These are phyloP conservation scores for Skeletonema marinoi DNA, from an alignment of 108 stramenopile genomes.

Conservation along the genomic window DNA sequence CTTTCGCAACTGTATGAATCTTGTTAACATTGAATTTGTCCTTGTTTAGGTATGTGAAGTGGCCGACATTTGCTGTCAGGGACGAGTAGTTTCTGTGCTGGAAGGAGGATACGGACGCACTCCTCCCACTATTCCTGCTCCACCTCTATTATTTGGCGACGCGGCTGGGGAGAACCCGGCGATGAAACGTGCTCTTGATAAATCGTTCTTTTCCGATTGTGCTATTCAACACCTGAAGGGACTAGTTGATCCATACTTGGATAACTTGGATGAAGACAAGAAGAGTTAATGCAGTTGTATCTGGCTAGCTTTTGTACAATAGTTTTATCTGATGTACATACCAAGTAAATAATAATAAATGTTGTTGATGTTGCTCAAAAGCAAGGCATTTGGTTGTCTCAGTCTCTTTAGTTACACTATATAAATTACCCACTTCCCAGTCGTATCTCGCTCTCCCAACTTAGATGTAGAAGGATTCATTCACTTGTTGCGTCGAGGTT, in stretches of 20 bases:
- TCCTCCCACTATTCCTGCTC: slow-evolving; percentile 32
- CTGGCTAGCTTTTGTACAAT: neutral
- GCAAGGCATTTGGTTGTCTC: neutral
- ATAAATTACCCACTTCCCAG: neutral
- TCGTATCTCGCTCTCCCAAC: neutral
- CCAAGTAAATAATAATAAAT: neutral
- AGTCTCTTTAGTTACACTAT: neutral
- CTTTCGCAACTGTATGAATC: neutral
- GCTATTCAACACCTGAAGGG: slow-evolving; percentile 82
- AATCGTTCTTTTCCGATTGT: slow-evolving; percentile 79
- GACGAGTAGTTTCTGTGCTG: slow-evolving; percentile 91
- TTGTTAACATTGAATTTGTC: neutral
- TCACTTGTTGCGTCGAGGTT: slow-evolving; percentile 8
- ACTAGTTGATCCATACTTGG: slow-evolving; percentile 82
- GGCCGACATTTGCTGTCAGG: slow-evolving; percentile 91
- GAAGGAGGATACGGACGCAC: slow-evolving; percentile 94
- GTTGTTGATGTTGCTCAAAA: neutral
- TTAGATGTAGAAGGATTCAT: slow-evolving; percentile 48
- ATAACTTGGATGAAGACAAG: slow-evolving; percentile 39
- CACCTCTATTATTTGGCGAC: slow-evolving; percentile 15
- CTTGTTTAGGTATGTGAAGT: slow-evolving; percentile 69
- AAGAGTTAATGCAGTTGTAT: neutral
- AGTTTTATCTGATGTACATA: slow-evolving; percentile 1
- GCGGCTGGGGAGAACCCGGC: slow-evolving; percentile 1
- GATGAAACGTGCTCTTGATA: slow-evolving; percentile 51